A percentile compares a stretch with the other conserved stretches of the same genome.
Conservation (phyloP, 2,329 filamentous ascomycete genomes). For the Claviceps cyperi region DNA sequence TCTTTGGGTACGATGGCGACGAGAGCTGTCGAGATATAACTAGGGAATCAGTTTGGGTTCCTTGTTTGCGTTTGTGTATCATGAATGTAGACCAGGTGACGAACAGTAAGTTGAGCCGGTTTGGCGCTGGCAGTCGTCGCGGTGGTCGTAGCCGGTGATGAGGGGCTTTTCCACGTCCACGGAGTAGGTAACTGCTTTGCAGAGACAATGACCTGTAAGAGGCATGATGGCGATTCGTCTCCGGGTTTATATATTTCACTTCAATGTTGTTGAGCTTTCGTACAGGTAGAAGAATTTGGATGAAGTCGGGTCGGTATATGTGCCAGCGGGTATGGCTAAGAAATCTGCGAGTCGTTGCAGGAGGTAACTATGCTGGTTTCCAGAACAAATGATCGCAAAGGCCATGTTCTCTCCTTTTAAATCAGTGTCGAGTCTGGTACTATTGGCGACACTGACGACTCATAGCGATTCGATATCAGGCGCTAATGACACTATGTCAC, state of each 20-base stretch:
- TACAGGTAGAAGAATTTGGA: too few species aligned
- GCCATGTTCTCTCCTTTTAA: too few species aligned
- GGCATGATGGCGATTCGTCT: constrained; percentile 33
- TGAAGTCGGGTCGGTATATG: too few species aligned
- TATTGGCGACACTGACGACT: too few species aligned
- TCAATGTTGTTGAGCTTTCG: background rate
- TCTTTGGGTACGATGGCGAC: constrained; percentile 53
- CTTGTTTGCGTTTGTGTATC: constrained; percentile 15
- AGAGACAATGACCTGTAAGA: constrained; percentile 57
- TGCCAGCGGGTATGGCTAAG: too few species aligned
- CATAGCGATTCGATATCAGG: too few species aligned
- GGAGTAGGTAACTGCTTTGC: constrained; percentile 57
- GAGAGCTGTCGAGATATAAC: constrained; percentile 35
- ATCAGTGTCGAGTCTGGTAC: too few species aligned
- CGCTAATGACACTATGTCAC: too few species aligned
- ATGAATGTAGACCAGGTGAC: constrained; percentile 8
- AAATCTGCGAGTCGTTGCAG: too few species aligned
- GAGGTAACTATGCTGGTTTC: too few species aligned
- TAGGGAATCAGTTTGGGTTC: constrained; percentile 10
- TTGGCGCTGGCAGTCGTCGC: constrained; percentile 60
- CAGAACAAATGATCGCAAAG: too few species aligned
- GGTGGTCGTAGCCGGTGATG: constrained; percentile 53
- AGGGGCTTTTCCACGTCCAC: constrained; percentile 35
- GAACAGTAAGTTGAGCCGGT: constrained; percentile 53
- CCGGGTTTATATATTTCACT: background rate